Base-by-base conservation (phyloP, 257 asterid species). In the Solanum pimpinellifolium region DNA sequence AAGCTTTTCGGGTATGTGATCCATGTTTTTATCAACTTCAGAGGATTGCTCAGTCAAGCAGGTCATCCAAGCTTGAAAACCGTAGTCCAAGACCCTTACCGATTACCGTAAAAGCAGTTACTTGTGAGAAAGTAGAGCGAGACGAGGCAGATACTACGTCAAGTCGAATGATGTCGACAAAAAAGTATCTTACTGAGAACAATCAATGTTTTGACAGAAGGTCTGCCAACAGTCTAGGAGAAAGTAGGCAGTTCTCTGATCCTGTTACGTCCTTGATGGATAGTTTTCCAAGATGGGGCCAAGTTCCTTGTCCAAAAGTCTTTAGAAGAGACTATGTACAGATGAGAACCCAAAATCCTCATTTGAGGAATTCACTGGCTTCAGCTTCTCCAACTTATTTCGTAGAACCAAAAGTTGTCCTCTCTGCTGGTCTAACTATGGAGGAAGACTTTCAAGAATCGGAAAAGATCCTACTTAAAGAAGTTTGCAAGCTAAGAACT, bases 241-340 rank as follows among this genome's bases (percentile, higher is more conserved):
- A 86, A 20, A 88, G 74, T 59, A 82, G 65, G 66, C 88, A 82
- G 77, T 86, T 33, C 44, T 41, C 70, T 52, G 91, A 87, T 37
- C 49, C 76, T 42, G 42, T 74, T 81, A 77, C 88, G 56, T 73
- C 91, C 56, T 68, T 59, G 33, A 62, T 72, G 8, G 89, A 86
- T 72, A 86, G 74, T 68, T 77, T 88, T 66, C 90, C 90, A 15
- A 90, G 94, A 86, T 92, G 93, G 94, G 94, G 93, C 13, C 90
- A 86, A 18, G 94, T 92, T 23, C 78, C 91, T 47, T 90, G 91
- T 82, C 93, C 94, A 27, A 90, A 83, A 87, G 33, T 74, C 44
- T 92, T 92, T 86, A 86, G 44, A 83, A 88, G 85, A 66, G 11
- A 75, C 31, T 46, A 59, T 49, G 65, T 42, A 47, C 82, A 84